Percentiles rank a stretch among this genome's conserved stretches.
These are phyloP conservation scores for Tympanopsis confertula DNA, from an alignment of 2,329 filamentous ascomycete genomes.

Conservation along the genomic window DNA sequence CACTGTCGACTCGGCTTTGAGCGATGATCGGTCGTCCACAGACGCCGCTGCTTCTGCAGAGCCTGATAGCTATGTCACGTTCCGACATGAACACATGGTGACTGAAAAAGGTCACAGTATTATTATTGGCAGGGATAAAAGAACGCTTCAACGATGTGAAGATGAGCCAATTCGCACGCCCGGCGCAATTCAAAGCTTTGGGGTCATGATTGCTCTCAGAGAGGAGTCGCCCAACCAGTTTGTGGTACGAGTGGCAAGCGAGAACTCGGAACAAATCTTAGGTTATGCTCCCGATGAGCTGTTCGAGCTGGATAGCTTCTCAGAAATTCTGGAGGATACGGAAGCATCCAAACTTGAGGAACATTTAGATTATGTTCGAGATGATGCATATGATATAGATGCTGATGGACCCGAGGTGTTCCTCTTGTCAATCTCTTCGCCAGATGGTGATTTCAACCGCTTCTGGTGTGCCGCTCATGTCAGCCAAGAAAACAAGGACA, in stretches of 20 bases:
- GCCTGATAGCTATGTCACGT: conserved; percentile 43
- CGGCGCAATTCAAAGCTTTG: conserved; percentile 72
- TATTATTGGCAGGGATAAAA: conserved; percentile 68
- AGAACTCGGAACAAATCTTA: conserved; percentile 66
- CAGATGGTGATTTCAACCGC: conserved; percentile 45
- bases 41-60: conserved; percentile 3
- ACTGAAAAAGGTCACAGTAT: conserved; percentile 72
- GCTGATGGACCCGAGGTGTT: conserved; percentile 79
- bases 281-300: conserved; percentile 68
- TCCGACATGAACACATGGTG: conserved; percentile 67
- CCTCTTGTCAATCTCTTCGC: conserved; percentile 59
- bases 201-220: conserved; percentile 62
- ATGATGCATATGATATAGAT: conserved; percentile 66
- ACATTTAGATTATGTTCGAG: conserved; percentile 77
- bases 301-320: conserved; percentile 64
- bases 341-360: conserved; percentile 78
- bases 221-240: conserved; percentile 60
- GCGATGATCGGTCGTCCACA: not conserved
- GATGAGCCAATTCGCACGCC: conserved; percentile 86
- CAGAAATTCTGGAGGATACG: conserved; percentile 72
- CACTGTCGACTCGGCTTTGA: too few relatives aligned
- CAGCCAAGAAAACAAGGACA: conserved; percentile 51
- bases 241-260: conserved; percentile 63
- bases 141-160: conserved; percentile 68
- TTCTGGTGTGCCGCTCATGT: conserved; percentile 83